Percentiles rank a stretch among this genome's conserved stretches.
Conservation (phyloP, 1,284 basidiomycete species). For the Cystobasidiaceae sp. region DNA sequence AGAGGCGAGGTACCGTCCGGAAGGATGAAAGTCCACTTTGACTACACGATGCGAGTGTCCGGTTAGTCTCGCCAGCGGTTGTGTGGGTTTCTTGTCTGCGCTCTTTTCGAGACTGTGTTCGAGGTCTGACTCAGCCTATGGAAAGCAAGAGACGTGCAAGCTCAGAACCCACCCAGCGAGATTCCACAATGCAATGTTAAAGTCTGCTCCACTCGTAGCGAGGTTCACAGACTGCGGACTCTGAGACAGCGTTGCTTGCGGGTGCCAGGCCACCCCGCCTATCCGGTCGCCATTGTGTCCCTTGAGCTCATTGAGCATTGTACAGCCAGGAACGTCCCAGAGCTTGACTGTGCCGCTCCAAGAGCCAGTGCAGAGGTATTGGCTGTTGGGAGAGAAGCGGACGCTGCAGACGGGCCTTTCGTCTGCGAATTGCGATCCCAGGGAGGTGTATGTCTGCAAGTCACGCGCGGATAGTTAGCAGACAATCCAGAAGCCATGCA, state of each 20-base stretch:
- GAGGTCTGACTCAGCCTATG: background rate
- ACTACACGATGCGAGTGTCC: slow-evolving; percentile 89
- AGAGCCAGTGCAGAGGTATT: slow-evolving; percentile 81
- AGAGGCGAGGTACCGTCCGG: slow-evolving; percentile 83
- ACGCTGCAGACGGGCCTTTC: slow-evolving; percentile 90
- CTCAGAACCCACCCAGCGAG: slow-evolving; percentile 59
- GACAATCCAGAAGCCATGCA: background rate
- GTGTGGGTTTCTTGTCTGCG: slow-evolving; percentile 19
- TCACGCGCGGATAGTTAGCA: background rate
- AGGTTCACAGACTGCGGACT: slow-evolving; percentile 68
- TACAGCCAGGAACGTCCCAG: slow-evolving; percentile 79
- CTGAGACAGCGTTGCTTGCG: slow-evolving; percentile 78
- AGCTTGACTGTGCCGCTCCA: slow-evolving; percentile 94
- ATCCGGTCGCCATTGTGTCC: slow-evolving; percentile 68
- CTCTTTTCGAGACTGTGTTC: slow-evolving; percentile 9
- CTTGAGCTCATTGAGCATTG: slow-evolving; percentile 31
- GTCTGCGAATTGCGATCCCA: slow-evolving; percentile 96
- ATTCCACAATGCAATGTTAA: slow-evolving; percentile 81
- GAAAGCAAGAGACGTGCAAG: background rate
- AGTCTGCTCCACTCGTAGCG: slow-evolving; percentile 85
- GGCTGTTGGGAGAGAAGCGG: slow-evolving; percentile 86
- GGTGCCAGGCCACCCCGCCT: slow-evolving; percentile 97
- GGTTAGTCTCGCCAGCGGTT: slow-evolving; percentile 69
- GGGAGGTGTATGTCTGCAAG: slow-evolving; percentile 71
- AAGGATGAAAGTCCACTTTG: slow-evolving; percentile 91